A percentile compares a stretch with the other conserved stretches of the same genome.
Evolutionary conservation across 371 early-diverging fungal genomes (phyloP).

Genomic region (Homolaphlyctis polyrhiza): DNA sequence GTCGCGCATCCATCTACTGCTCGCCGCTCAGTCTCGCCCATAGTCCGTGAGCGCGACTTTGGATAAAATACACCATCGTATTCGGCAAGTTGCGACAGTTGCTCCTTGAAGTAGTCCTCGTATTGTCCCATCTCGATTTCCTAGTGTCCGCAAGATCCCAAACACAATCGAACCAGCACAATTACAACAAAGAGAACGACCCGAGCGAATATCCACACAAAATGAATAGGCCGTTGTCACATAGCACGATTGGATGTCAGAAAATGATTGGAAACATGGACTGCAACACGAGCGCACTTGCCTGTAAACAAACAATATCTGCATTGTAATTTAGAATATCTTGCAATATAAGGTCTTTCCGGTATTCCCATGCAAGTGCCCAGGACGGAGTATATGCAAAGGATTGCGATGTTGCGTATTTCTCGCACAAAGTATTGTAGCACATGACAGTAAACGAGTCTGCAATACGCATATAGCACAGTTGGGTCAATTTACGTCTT

Average conservation of each 20-base stretch:
- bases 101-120: slow-evolving; percentile 77
- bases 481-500: too few species aligned
- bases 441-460: slow-evolving; percentile 75
- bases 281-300: too few species aligned
- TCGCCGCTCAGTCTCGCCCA: slow-evolving; percentile 84
- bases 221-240: not conserved
- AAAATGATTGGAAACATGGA: too few species aligned
- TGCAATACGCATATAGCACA: too few species aligned
- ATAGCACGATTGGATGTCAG: too few species aligned
- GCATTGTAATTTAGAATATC: slow-evolving; percentile 85
- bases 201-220: not conserved
- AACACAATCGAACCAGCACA: not conserved
- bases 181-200: not conserved
- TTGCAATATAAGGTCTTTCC: slow-evolving; percentile 84
- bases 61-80: slow-evolving; percentile 95
- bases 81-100: slow-evolving; percentile 64
- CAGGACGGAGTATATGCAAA: slow-evolving; percentile 97
- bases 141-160: slow-evolving; percentile 25
- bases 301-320: slow-evolving; percentile 96
- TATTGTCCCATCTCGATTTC: slow-evolving; percentile 86
- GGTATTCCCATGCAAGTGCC: slow-evolving; percentile 93
- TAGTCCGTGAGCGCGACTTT: slow-evolving; percentile 89
- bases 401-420: slow-evolving; percentile 80
- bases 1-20: slow-evolving; percentile 97
- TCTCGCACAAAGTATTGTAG: slow-evolving; percentile 94